A percentile compares a stretch with the other conserved stretches of the same genome.
Evolutionary conservation across 2,329 filamentous ascomycete genomes (phyloP).

Genomic region (Elsinoe australis): DNA sequence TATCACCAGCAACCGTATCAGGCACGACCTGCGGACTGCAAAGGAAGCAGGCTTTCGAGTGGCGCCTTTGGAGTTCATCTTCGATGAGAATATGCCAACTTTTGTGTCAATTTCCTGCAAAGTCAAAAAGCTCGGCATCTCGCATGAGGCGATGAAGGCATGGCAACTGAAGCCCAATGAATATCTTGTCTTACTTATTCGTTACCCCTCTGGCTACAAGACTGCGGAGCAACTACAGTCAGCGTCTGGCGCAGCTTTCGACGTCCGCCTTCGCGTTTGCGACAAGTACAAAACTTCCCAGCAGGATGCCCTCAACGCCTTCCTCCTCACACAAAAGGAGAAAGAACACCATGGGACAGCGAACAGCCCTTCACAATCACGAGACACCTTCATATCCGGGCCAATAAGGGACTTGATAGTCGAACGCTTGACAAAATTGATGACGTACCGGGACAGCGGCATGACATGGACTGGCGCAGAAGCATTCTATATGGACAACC

Average conservation of each 20-base stretch:
- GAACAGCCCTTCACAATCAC: conserved; percentile 21
- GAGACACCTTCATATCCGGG: conserved; percentile 61
- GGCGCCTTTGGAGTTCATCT: conserved; percentile 51
- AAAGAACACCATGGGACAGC: conserved; percentile 19
- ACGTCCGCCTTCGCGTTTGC: conserved; percentile 64
- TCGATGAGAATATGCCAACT: conserved; percentile 37
- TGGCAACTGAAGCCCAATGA: conserved; percentile 63
- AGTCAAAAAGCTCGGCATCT: conserved; percentile 62
- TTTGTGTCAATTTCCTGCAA: conserved; percentile 62
- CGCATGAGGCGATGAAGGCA: conserved; percentile 64
- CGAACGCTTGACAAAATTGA: conserved; percentile 52
- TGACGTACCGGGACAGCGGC: conserved; percentile 47
- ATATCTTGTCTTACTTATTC: conserved; percentile 67
- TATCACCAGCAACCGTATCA: conserved; percentile 22
- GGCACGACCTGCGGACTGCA: conserved; percentile 51
- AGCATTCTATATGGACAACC: conserved; percentile 43
- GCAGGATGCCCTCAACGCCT: conserved; percentile 46
- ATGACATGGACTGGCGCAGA: conserved; percentile 65
- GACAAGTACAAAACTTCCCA: conserved; percentile 63
- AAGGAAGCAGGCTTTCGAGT: conserved; percentile 63
- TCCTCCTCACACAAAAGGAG: conserved; percentile 36
- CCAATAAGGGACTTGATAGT: conserved; percentile 63
- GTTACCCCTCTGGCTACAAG: conserved; percentile 56
- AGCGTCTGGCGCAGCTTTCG: conserved; percentile 37
- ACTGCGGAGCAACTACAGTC: conserved; percentile 48